A percentile compares a stretch with the other conserved stretches of the same genome.
Evolutionary conservation across 371 early-diverging fungal species (phyloP).

Genomic region (Mucor indicus): DNA sequence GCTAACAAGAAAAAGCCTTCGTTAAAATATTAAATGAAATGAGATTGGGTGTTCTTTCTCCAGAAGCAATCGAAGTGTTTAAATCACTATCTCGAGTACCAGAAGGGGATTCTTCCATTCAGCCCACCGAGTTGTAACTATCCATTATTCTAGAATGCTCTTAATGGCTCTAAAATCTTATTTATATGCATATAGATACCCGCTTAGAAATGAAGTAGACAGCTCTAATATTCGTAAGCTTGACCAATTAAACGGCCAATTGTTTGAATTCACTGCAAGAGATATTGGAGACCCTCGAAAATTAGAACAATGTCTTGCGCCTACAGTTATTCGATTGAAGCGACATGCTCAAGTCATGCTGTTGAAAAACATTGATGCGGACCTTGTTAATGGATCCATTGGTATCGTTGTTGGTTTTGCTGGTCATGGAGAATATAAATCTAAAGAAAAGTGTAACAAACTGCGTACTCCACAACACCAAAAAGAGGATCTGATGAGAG

Average conservation of each 20-base stretch:
- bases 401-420: conserved; percentile 68
- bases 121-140: conserved; percentile 80
- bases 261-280: conserved; percentile 33
- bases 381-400: conserved; percentile 34
- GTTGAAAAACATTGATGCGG: conserved; percentile 67
- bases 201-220: conserved; percentile 77
- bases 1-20: conserved; percentile 33
- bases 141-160: not conserved
- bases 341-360: conserved; percentile 87
- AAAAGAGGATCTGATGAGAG: conserved; percentile 1
- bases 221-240: conserved; percentile 64
- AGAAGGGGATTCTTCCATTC: conserved; percentile 53
- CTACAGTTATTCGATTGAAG: conserved; percentile 65
- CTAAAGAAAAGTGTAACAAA: not conserved
- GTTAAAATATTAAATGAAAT: conserved; percentile 69
- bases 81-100: conserved; percentile 57
- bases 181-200: conserved; percentile 26
- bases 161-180: not conserved
- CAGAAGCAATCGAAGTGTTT: conserved; percentile 50
- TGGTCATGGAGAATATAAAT: conserved; percentile 24
- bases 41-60: conserved; percentile 61
- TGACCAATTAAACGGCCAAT: conserved; percentile 44
- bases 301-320: conserved; percentile 57
- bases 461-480: conserved; percentile 18
- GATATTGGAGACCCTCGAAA: conserved; percentile 42